Percentiles rank a stretch among this genome's conserved stretches.
phyloP scores from a whole-genome alignment of 1,284 basidiomycete genomes.

The Leccinum fuscescens region DNA sequence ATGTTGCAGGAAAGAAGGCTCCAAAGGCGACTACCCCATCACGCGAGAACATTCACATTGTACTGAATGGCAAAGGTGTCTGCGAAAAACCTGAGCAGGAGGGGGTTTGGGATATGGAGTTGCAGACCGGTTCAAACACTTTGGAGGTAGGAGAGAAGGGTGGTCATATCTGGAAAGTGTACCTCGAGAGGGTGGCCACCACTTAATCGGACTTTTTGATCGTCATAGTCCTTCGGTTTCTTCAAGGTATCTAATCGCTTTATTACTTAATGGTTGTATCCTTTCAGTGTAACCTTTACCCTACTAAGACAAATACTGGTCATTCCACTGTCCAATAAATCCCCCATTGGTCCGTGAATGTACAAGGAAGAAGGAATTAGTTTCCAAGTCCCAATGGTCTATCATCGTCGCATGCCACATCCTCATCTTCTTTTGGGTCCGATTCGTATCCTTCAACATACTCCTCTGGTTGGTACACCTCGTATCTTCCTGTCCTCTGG shows the following conservation, averaged over 20 bases:
- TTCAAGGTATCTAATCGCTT: constrained; percentile 27
- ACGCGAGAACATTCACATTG: constrained; percentile 49
- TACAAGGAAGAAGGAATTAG: constrained; percentile 6
- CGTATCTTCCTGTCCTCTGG: constrained; percentile 55
- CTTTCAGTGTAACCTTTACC: constrained; percentile 26
- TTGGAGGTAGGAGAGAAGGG: constrained; percentile 71
- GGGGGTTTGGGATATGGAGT: constrained; percentile 53
- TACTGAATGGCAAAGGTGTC: constrained; percentile 48
- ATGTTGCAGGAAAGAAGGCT: constrained; percentile 32
- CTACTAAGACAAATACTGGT: constrained; percentile 22
- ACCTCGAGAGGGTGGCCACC: constrained; percentile 44
- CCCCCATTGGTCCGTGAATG: neutral
- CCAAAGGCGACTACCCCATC: constrained; percentile 37
- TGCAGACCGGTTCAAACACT: constrained; percentile 52
- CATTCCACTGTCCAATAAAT: constrained; percentile 11
- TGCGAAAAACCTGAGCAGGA: constrained; percentile 40
- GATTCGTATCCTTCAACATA: constrained; percentile 33
- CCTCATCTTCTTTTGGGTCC: constrained; percentile 4
- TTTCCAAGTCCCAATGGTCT: constrained; percentile 15
- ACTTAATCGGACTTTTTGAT: constrained; percentile 15
- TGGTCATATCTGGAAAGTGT: constrained; percentile 64
- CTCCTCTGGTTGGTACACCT: constrained; percentile 57
- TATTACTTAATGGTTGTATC: constrained; percentile 36
- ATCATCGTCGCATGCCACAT: constrained; percentile 19
- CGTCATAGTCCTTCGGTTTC: constrained; percentile 8